Evolutionary conservation across 352 stramenopile genomes (phyloP).

Genomic region (Vaucheria bursata): DNA sequence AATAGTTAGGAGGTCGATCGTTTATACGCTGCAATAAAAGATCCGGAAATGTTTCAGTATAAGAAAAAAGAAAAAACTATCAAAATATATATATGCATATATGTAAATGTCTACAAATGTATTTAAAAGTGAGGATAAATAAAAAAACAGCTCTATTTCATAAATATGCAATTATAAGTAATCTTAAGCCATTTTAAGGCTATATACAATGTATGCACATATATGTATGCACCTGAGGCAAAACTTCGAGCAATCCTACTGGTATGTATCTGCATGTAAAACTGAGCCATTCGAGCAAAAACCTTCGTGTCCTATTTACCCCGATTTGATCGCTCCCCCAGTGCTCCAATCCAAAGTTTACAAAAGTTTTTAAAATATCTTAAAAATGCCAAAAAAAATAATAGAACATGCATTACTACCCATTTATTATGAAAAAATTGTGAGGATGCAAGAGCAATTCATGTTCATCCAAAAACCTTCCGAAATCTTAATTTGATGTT

Average conservation of each 20-base stretch:
- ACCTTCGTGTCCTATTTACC: slow-evolving; percentile 91
- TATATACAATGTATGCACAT: neutral
- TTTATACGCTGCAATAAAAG: neutral
- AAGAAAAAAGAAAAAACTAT: too few relatives aligned
- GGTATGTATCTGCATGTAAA: slow-evolving; percentile 96
- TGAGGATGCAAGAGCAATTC: too few relatives aligned
- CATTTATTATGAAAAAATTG: too few relatives aligned
- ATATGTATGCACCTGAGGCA: slow-evolving; percentile 64
- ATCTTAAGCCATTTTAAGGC: neutral
- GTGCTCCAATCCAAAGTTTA: slow-evolving; percentile 93
- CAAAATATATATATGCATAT: too few relatives aligned
- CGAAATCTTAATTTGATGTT: too few relatives aligned
- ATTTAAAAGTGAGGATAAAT: too few relatives aligned
- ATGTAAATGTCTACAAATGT: too few relatives aligned
- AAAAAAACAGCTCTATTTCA: too few relatives aligned
- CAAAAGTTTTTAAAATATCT: slow-evolving; percentile 64
- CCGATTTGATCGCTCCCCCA: slow-evolving; percentile 96
- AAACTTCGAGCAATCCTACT: slow-evolving; percentile 82
- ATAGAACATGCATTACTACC: too few relatives aligned
- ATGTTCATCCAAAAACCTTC: too few relatives aligned
- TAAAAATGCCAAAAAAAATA: too few relatives aligned
- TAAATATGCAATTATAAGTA: neutral
- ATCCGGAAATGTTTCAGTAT: too few relatives aligned
- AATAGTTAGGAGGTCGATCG: neutral
- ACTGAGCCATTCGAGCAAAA: slow-evolving; percentile 97